Conservation (phyloP, 257 asterid genomes). For the Primulina eburnea region DNA sequence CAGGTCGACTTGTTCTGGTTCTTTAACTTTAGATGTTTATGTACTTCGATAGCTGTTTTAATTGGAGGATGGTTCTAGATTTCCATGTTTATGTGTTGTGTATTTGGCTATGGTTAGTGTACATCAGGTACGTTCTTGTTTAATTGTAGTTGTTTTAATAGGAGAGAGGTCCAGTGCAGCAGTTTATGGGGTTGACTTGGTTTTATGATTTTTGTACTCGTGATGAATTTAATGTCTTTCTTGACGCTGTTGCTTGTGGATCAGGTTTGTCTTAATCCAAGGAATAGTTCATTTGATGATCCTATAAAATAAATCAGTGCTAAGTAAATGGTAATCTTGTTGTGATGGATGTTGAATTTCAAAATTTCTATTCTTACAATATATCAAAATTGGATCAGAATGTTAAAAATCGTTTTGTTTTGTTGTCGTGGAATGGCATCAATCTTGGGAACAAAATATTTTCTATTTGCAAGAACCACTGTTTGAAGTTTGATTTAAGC, state of each 20-base stretch:
- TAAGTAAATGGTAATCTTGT: neutral
- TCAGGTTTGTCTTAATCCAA: conserved; percentile 5
- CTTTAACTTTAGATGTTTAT: conserved; percentile 26
- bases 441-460: neutral
- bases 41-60: neutral
- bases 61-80: neutral
- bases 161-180: neutral
- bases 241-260: conserved; percentile 12
- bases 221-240: conserved; percentile 13
- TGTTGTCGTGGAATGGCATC: neutral
- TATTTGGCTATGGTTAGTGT: neutral
- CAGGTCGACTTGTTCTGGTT: conserved; percentile 13
- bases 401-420: neutral
- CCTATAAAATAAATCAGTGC: neutral
- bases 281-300: neutral
- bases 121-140: neutral
- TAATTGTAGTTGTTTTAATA: neutral
- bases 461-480: neutral
- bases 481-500: neutral
- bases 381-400: neutral
- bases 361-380: too few species aligned
- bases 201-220: neutral
- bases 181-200: neutral
- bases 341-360: neutral
- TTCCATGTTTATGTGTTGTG: neutral